Base-by-base conservation (phyloP, 208 protist genomes). In the Crithidia thermophila region DNA sequence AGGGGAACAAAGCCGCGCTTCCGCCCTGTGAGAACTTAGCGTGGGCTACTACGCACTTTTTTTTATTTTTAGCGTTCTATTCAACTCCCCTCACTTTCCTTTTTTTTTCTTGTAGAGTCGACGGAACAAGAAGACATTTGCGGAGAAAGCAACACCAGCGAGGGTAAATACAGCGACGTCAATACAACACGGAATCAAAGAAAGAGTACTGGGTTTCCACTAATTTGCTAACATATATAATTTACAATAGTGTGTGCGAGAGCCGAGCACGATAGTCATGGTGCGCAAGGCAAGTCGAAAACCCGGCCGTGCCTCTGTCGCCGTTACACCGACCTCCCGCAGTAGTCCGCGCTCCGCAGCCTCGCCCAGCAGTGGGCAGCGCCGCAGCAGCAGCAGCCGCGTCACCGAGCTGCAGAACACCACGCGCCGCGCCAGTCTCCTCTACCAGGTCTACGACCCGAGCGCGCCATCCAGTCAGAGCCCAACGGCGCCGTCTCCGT, bases 371-470 rank as follows among this genome's bases (percentile, higher is more conserved):
- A 33, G 18, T 2, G 57, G 36, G 0, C 30, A 11, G 14, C 57
- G 57, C 5, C 42, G 57, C 13, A 30, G 57, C n/a, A 45, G 57
- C 13, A 30, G 57, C n/a, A 45, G 18, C 3, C 57, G 57, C 42
- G 28, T 13, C 42, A 51, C 5, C 8, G 57, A 63, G 8, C 42
- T 63, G 3, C 40, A 63, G n/a, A 46, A n/a, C 39, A 45, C 57
- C 8, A 51, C 57, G 3, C 57, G 42, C 8, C 39, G 42, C 2
- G 30, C 57, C 0, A 63, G 42, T 20, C 18, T 63, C 0, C 57
- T 63, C n/a, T 63, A 51, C 42, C 57, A 63, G 20, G 42, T 63
- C 4, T 63, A 63, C 57, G 57, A 63, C 57, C 51, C 57, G 5
- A 25, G 42, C 25, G n/a, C n/a, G n/a, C n/a, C n/a, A n/a, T n/a